phyloP scores from a whole-genome alignment of 164 flowering plant species.

The Annona squamosa region DNA sequence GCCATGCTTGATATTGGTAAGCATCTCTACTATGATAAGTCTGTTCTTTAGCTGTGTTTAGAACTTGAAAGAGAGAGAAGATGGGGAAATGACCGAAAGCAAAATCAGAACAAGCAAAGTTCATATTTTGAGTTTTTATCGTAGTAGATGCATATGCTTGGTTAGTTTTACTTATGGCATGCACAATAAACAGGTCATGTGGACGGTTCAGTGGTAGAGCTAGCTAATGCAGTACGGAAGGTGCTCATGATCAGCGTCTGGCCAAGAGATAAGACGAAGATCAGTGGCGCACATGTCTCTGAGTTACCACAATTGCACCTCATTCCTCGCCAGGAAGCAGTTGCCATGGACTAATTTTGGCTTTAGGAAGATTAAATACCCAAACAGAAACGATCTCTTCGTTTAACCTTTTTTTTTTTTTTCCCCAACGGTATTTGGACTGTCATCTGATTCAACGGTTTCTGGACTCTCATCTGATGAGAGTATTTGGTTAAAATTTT shows the following conservation, averaged over 20 bases:
- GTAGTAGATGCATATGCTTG: not conserved
- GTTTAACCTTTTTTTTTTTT: not conserved
- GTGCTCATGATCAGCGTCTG: slow-evolving; percentile 33
- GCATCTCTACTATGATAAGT: not conserved
- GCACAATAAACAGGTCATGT: slow-evolving; percentile 53
- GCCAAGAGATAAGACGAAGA: slow-evolving; percentile 32
- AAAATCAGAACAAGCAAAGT: not conserved
- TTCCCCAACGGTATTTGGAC: not conserved
- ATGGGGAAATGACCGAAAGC: not conserved
- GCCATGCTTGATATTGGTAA: slow-evolving; percentile 78
- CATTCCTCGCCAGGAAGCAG: slow-evolving; percentile 42
- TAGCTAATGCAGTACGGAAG: slow-evolving; percentile 89
- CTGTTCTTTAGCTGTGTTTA: too few species aligned
- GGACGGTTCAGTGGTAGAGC: slow-evolving; percentile 70
- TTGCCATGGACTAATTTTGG: slow-evolving; percentile 44
- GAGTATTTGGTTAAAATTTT: too few species aligned
- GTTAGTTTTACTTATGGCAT: too few species aligned
- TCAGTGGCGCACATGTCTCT: slow-evolving; percentile 21
- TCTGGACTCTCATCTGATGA: too few species aligned
- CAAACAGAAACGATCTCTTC: not conserved
- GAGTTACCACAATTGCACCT: slow-evolving; percentile 38
- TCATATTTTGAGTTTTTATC: not conserved
- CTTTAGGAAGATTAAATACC: not conserved
- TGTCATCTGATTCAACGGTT: not conserved
- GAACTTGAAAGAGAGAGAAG: too few species aligned